Conservation (phyloP, 805 yeast species). For the Candida khao-thaluensis region DNA sequence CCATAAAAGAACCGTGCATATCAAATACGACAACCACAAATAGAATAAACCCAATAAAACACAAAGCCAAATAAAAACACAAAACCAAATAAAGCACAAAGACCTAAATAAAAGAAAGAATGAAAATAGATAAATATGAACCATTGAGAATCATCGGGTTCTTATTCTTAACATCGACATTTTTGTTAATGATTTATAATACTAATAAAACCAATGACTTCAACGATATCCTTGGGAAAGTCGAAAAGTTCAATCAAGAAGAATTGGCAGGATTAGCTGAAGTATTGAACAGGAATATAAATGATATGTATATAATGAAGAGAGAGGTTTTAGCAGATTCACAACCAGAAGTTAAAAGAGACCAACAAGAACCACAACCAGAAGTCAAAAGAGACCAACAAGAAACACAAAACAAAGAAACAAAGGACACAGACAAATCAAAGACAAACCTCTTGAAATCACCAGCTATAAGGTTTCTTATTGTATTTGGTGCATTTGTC, state of each 20-base stretch:
- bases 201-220: constrained; percentile 4
- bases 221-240: constrained; percentile 2
- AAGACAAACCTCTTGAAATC: constrained; percentile 10
- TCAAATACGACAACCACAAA: too few species aligned
- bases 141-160: background rate
- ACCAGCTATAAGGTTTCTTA: constrained; percentile 31
- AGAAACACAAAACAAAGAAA: constrained; percentile 1
- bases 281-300: background rate
- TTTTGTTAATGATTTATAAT: constrained; percentile 1
- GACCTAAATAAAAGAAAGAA: too few species aligned
- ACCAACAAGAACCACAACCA: too few species aligned
- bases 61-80: background rate
- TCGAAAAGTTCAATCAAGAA: constrained; percentile 4
- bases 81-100: background rate
- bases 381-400: background rate
- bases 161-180: constrained; percentile 2
- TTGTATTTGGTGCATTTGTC: constrained; percentile 36
- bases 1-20: too few species aligned
- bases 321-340: constrained; percentile 2
- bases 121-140: constrained; percentile 1
- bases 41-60: too few species aligned
- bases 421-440: too few species aligned
- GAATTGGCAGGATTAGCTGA: constrained; percentile 6
- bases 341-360: too few species aligned
- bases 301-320: constrained; percentile 2